Base-by-base conservation (phyloP, 805 yeast species). In the Candida ortonii region DNA sequence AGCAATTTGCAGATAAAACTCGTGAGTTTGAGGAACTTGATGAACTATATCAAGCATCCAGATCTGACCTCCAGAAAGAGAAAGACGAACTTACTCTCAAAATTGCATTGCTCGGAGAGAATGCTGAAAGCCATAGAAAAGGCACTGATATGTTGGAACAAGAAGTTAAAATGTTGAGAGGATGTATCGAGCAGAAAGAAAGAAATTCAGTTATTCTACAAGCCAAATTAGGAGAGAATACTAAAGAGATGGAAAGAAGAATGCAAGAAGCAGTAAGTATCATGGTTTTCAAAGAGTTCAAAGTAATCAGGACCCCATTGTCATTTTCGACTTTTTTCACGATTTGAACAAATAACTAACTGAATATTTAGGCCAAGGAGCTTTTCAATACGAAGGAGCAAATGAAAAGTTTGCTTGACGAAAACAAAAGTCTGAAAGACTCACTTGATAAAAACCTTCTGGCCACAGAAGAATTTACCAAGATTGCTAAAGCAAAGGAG, bases 401-500 rank as follows among this genome's bases (percentile, higher is more conserved):
- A 22, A 46, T 72, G 12, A 53, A 62, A 30, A 55, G 61, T 5
- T 50, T 70, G 16, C 50, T 67, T 1, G 58, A 57, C 3, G 82
- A 72, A 39, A 76, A 75, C 43, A 57, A 57, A 17, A 57, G 51
- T n/a, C 50, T 76, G 12, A 57, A 67, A 22, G 51, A 48, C 7
- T 65, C 69, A 36, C 33, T 77, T n/a, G 55, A 57, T 7, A 39
- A 54, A 6, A 50, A 66, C 13, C 66, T 64, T 31, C 54, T 54
- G 13, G 62, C 70, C 2, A 55, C 65, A 6, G 40, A 55, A 2
- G 65, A 61, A 28, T 53, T 62, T 27, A 64, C 53, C 20, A 52
- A 54, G 4, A 60, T 62, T 6, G 45, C 70, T 13, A 47, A 54
- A 13, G 46, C 53, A 5, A 70, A 64, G 32, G 65, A 64, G 22